A percentile compares a stretch with the other conserved stretches of the same genome.
Conservation (phyloP, 331 rosid species). For the Pyracantha coccinea region DNA sequence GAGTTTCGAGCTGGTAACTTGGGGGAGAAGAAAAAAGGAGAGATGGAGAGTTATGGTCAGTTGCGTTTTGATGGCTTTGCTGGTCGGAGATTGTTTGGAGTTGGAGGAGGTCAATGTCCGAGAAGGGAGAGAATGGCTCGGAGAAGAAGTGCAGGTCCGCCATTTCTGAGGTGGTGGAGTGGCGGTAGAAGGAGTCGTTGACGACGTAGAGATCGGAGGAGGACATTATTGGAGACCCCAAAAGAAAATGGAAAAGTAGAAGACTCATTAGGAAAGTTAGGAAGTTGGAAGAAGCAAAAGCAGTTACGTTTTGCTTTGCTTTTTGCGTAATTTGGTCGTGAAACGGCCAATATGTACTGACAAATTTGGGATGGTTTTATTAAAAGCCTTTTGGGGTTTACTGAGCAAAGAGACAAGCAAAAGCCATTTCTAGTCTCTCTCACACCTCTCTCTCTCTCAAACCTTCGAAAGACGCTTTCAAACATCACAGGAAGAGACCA, state of each 20-base stretch:
- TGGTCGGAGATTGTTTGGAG: constrained; percentile 22
- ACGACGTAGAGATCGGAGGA: constrained; percentile 54
- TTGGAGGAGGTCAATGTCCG: constrained; percentile 29
- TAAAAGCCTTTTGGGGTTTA: constrained; percentile 11
- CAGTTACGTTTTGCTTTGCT: background rate
- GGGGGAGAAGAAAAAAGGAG: constrained; percentile 45
- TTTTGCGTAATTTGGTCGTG: background rate
- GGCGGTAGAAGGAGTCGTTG: constrained; percentile 26
- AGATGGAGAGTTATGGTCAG: constrained; percentile 27
- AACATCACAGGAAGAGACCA: constrained; percentile 8
- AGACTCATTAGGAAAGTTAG: background rate
- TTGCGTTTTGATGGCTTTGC: constrained; percentile 15
- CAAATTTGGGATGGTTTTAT: background rate
- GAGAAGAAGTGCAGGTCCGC: constrained; percentile 32
- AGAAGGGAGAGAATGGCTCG: constrained; percentile 34
- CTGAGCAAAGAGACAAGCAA: constrained; percentile 19
- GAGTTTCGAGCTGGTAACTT: constrained; percentile 30
- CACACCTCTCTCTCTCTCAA: background rate
- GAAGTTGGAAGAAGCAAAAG: background rate
- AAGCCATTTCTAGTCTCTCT: background rate
- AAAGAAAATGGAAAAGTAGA: background rate
- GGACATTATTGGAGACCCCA: constrained; percentile 48
- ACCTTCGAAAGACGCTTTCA: background rate
- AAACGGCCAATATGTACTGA: constrained; percentile 7
- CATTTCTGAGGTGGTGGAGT: constrained; percentile 28